phyloP scores from a whole-genome alignment of 192 early-diverging fungal genomes.

The Linnemannia hyalina region DNA sequence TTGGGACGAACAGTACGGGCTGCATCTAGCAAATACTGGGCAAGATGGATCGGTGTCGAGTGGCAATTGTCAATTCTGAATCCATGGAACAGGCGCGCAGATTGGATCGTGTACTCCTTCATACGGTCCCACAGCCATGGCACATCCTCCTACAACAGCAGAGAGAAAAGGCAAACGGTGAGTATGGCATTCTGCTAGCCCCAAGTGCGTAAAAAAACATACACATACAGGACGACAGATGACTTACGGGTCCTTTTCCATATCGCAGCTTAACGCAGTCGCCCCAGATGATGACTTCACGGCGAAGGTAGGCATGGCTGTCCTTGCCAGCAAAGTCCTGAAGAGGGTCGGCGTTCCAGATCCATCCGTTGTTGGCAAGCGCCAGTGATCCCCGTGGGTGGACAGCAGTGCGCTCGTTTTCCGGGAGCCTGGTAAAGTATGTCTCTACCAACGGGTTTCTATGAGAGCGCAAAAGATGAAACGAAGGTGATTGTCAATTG shows the following conservation, averaged over 20 bases:
- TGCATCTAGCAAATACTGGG: constrained; percentile 90
- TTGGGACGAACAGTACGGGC: constrained; percentile 89
- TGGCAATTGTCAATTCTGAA: constrained; percentile 99
- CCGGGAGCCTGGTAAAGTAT: constrained; percentile 91
- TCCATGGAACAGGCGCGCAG: constrained; percentile 93
- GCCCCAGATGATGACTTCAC: constrained; percentile 98
- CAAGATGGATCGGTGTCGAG: constrained; percentile 96
- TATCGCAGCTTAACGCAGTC: constrained; percentile 99
- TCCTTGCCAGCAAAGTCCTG: constrained; percentile 92
- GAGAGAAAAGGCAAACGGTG: background rate
- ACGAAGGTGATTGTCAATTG: background rate
- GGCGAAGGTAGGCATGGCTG: constrained; percentile 91
- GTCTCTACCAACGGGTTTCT: constrained; percentile 93
- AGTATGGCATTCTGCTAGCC: background rate
- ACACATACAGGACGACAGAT: background rate
- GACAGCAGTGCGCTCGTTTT: constrained; percentile 62
- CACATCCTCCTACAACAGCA: constrained; percentile 71
- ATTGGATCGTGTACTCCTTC: constrained; percentile 87
- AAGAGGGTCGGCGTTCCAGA: constrained; percentile 92
- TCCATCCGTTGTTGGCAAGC: constrained; percentile 98
- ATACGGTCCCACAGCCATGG: constrained; percentile 98
- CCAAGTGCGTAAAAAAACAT: background rate
- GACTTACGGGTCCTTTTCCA: constrained; percentile 72
- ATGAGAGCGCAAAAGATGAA: background rate
- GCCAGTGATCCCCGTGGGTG: constrained; percentile 78